Percentiles rank a stretch among this genome's conserved stretches.
Conservation (phyloP, 2,329 filamentous ascomycete genomes). For the Penicillium sp. region DNA sequence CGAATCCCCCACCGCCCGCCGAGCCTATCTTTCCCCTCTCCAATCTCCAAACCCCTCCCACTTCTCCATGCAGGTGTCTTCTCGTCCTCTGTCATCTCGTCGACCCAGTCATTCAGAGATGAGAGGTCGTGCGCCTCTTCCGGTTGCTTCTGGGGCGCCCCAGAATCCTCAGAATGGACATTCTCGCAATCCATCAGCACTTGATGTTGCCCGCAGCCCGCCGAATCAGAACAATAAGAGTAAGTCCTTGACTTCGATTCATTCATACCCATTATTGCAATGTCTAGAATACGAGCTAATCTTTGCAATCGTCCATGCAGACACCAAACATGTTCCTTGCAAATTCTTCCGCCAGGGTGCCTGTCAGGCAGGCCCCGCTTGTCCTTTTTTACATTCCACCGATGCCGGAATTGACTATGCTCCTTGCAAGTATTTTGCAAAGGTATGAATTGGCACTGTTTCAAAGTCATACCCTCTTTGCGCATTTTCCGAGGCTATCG, state of each 20-base stretch:
- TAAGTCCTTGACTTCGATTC: slow-evolving; percentile 7
- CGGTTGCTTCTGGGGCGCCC: slow-evolving; percentile 29
- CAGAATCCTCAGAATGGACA: slow-evolving; percentile 32
- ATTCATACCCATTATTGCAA: not conserved
- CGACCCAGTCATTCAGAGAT: slow-evolving; percentile 30
- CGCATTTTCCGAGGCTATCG: not conserved
- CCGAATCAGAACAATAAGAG: slow-evolving; percentile 40
- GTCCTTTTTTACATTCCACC: slow-evolving; percentile 90
- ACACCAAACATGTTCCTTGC: slow-evolving; percentile 95
- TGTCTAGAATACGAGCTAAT: slow-evolving; percentile 4
- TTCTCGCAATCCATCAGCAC: slow-evolving; percentile 35
- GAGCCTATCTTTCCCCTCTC: slow-evolving; percentile 13
- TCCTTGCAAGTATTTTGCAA: slow-evolving; percentile 95
- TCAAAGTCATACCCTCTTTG: not conserved
- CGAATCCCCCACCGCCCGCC: slow-evolving; percentile 7
- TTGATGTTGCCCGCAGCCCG: slow-evolving; percentile 42
- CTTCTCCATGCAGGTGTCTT: slow-evolving; percentile 20
- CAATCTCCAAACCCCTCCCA: slow-evolving; percentile 14
- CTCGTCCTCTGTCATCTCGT: slow-evolving; percentile 19
- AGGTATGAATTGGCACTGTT: slow-evolving; percentile 50
- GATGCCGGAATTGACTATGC: slow-evolving; percentile 75
- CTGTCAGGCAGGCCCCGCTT: slow-evolving; percentile 91
- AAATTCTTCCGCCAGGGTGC: slow-evolving; percentile 97
- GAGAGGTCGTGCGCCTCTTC: slow-evolving; percentile 36
- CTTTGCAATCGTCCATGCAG: slow-evolving; percentile 39